phyloP scores from a whole-genome alignment of 2,329 filamentous ascomycete genomes.

The Aspergillus sergii region DNA sequence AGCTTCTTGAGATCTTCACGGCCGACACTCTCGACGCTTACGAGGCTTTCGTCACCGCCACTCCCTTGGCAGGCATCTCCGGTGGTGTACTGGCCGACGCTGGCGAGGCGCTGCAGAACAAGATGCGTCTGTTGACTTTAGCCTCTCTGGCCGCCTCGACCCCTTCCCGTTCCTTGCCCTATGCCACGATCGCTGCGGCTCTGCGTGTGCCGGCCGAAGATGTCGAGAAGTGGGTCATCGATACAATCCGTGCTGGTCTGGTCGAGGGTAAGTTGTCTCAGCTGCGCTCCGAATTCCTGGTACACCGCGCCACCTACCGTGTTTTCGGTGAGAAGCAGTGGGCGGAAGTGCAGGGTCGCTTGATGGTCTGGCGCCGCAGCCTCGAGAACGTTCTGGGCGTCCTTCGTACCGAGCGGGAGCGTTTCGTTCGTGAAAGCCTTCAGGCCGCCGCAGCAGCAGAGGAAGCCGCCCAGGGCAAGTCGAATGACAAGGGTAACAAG shows the following conservation, averaged over 20 bases:
- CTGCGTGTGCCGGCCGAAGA: constrained; percentile 81
- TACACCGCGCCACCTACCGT: constrained; percentile 94
- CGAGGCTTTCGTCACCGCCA: constrained; percentile 81
- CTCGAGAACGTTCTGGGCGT: constrained; percentile 77
- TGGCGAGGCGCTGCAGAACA: constrained; percentile 79
- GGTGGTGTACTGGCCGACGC: constrained; percentile 78
- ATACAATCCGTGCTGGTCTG: constrained; percentile 92
- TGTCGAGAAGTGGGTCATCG: constrained; percentile 98
- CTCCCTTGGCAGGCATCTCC: constrained; percentile 63
- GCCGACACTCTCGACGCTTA: constrained; percentile 94
- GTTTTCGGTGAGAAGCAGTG: constrained; percentile 98
- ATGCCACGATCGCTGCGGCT: constrained; percentile 78
- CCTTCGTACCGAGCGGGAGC: constrained; percentile 77
- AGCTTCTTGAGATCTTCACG: constrained; percentile 93
- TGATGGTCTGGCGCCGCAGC: constrained; percentile 89
- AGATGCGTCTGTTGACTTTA: constrained; percentile 94
- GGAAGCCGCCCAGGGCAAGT: constrained; percentile 35
- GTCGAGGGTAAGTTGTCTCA: constrained; percentile 97
- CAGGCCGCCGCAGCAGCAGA: constrained; percentile 54
- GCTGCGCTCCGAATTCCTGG: constrained; percentile 87
- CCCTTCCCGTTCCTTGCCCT: constrained; percentile 83
- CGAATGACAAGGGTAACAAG: constrained; percentile 36
- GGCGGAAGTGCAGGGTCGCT: constrained; percentile 85
- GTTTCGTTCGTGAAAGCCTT: constrained; percentile 68
- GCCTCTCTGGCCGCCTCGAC: constrained; percentile 83